A percentile compares a stretch with the other conserved stretches of the same genome.
Conservation (phyloP, 2,329 filamentous ascomycete genomes). For the Helotiales sp. region DNA sequence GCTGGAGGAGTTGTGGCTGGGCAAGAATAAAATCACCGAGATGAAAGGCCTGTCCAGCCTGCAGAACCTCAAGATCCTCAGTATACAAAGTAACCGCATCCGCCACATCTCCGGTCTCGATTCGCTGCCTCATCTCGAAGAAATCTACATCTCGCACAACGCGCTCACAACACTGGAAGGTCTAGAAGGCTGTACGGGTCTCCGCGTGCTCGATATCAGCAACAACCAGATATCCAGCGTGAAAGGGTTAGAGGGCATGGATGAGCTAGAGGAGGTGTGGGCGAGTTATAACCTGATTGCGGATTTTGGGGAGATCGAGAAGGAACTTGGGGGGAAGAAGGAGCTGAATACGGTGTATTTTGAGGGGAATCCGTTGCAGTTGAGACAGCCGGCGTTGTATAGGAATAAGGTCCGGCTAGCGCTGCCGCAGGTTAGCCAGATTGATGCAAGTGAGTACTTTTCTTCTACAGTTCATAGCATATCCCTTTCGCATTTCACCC, state of each 20-base stretch:
- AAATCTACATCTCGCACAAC: slow-evolving; percentile 96
- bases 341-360: slow-evolving; percentile 91
- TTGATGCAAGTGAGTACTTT: slow-evolving; percentile 87
- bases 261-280: slow-evolving; percentile 87
- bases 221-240: slow-evolving; percentile 84
- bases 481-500: not conserved
- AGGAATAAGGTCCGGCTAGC: slow-evolving; percentile 91
- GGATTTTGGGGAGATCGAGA: slow-evolving; percentile 84
- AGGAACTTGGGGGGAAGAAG: slow-evolving; percentile 77
- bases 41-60: slow-evolving; percentile 78
- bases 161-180: slow-evolving; percentile 78
- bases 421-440: slow-evolving; percentile 86
- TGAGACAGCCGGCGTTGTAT: slow-evolving; percentile 79
- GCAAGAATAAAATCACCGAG: slow-evolving; percentile 94
- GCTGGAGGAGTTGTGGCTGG: slow-evolving; percentile 90
- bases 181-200: slow-evolving; percentile 64
- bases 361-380: slow-evolving; percentile 90
- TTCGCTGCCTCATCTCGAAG: slow-evolving; percentile 78
- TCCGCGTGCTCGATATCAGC: slow-evolving; percentile 85
- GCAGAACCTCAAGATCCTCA: slow-evolving; percentile 82
- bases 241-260: slow-evolving; percentile 70
- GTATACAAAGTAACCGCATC: slow-evolving; percentile 94
- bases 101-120: slow-evolving; percentile 76
- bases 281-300: slow-evolving; percentile 84
- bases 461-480: not conserved